Percentiles rank a stretch among this genome's conserved stretches.
Conservation (phyloP, 345 rosid species). For the Moringa oleifera region DNA sequence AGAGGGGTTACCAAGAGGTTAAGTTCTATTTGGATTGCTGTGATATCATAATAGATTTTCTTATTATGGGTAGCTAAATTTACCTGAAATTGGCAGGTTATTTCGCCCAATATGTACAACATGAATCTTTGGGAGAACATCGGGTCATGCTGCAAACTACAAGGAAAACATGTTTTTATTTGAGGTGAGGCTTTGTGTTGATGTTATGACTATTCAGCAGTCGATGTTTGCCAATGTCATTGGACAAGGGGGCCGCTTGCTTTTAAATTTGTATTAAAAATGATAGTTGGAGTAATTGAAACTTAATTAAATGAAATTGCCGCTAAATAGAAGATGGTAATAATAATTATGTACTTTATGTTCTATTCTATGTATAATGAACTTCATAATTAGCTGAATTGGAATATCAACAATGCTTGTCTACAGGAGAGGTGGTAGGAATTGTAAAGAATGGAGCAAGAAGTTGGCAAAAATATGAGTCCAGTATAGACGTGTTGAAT, state of each 20-base stretch:
- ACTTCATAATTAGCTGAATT: neutral
- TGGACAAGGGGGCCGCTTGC: neutral
- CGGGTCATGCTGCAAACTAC: constrained; percentile 94
- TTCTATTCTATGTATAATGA: no score
- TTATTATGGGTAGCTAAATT: constrained; percentile 11
- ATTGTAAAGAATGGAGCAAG: neutral
- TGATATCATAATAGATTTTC: neutral
- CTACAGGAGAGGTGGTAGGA: neutral
- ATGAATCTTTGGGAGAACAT: constrained; percentile 97
- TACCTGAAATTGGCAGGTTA: constrained; percentile 54
- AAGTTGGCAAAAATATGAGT: no score
- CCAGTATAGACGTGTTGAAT: no score
- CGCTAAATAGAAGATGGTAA: neutral
- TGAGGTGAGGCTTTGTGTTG: constrained; percentile 48
- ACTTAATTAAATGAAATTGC: neutral
- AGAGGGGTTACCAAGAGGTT: constrained; percentile 94
- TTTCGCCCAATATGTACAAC: constrained; percentile 86
- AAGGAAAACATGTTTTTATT: constrained; percentile 94
- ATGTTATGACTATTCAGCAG: neutral
- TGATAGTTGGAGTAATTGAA: neutral
- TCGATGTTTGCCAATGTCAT: neutral
- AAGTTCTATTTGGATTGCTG: constrained; percentile 14
- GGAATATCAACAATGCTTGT: no score
- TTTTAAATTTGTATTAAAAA: neutral
- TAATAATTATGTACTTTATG: neutral